Base-by-base conservation (phyloP, 2,329 filamentous ascomycete species). In the Alternaria ethzedia region DNA sequence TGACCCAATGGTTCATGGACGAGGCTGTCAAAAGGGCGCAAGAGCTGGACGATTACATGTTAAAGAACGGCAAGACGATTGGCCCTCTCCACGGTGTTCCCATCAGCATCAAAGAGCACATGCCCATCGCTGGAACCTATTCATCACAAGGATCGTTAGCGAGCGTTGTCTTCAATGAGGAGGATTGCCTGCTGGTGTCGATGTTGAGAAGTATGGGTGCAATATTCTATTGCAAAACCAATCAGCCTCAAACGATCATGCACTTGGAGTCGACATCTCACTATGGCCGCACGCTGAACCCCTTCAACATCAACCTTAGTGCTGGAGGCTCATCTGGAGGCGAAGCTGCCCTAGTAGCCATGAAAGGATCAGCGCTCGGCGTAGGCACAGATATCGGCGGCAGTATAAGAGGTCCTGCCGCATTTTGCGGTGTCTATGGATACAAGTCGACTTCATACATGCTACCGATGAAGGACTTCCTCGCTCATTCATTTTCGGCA, bases 201-300 rank as follows among this genome's bases (percentile, higher is more conserved):
- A 84, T 87, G 60, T 78, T 88, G 5, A 80, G 85, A n/a, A 77
- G 74, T 8, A 77, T 86, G 5, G 87, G 87, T 10, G 86, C 86
- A 2, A 80, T 87, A 0, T 78, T 88, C 1, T 81, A 83, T 64
- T 80, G 76, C 69, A 84, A 86, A 72, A 86, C 85, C 3, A 86
- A 86, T 59, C 74, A 86, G 4, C 83, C 85, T 3, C 82, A 84
- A 57, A 83, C 82, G 1, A 79, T 86, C 64, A 83, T 85, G 86
- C 72, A 78, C 59, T 83, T 85, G 6, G 86, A 89, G 76, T 87
- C 85, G 0, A 77, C 84, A 70, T 88, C 88, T 76, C 85, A 88
- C 36, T 79, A 79, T 52, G 78, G 77, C 5, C 69, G 76, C 12
- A 74, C 81, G 2, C 64, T 84, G 20, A 85, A 85, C 65, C 80